Percentiles rank a stretch among this genome's conserved stretches.
Conservation (phyloP, 1,284 basidiomycete species). For the Agaricales sp. region DNA sequence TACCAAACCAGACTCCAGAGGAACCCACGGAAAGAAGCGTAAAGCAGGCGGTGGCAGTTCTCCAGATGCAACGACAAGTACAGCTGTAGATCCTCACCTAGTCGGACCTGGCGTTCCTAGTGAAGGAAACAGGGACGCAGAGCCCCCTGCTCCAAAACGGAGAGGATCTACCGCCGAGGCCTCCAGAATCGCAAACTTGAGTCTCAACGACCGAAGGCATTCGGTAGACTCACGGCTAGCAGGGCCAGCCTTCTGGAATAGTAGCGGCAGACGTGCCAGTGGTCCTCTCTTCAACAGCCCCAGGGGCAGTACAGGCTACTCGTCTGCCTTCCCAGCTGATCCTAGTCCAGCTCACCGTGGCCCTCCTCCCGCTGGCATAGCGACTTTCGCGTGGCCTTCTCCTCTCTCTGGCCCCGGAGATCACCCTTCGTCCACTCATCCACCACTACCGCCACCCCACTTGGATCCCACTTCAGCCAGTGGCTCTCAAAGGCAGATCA, state of each 20-base stretch:
- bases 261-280: slow-evolving; percentile 61
- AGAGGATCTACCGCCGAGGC: slow-evolving; percentile 72
- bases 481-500: slow-evolving; percentile 2
- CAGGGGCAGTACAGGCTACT: neutral
- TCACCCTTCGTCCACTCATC: slow-evolving; percentile 22
- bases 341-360: slow-evolving; percentile 31
- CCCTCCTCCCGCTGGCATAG: slow-evolving; percentile 48
- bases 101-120: slow-evolving; percentile 58
- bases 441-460: slow-evolving; percentile 24
- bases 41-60: slow-evolving; percentile 68
- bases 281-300: neutral
- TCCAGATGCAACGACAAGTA: slow-evolving; percentile 34
- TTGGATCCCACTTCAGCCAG: slow-evolving; percentile 23
- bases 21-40: slow-evolving; percentile 59
- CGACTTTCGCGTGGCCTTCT: slow-evolving; percentile 63
- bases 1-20: slow-evolving; percentile 16
- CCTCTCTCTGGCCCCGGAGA: slow-evolving; percentile 34
- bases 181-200: slow-evolving; percentile 58
- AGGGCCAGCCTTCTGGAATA: slow-evolving; percentile 10
- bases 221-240: slow-evolving; percentile 55
- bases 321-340: neutral
- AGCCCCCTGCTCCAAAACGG: slow-evolving; percentile 67
- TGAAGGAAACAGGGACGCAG: slow-evolving; percentile 40
- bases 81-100: slow-evolving; percentile 56
- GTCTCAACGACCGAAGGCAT: slow-evolving; percentile 63